Evolutionary conservation across 805 yeast genomes (phyloP), one percentile per base, ranked within the genome.

Genomic region (Saccharomyces kudriavzevii): DNA sequence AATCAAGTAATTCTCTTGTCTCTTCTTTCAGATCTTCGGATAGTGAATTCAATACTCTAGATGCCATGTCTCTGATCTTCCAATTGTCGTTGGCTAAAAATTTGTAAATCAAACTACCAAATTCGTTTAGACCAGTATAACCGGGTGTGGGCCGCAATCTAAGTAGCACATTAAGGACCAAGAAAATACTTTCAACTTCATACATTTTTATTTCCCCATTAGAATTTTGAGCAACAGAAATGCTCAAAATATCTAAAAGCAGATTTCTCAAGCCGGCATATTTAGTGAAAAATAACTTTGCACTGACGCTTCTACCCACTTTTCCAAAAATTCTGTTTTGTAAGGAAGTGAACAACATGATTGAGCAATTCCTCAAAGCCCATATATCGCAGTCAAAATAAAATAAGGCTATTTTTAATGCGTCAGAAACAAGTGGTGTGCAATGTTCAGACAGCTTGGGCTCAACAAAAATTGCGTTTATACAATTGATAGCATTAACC

Each of bases 301-400:
- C 85, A 26, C 84, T 76, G 55, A 74, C 56, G 52, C 65, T 67
- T 55, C 75, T 74, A 14, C 71, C 70, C 40, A 59, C 52, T 66
- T 77, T 79, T 1, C 95, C 95, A 69, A 92, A 91, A 4, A 94
- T 64, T 55, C 92, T 77, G 55, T 84, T 85, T 62, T 89, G 94
- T 45, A 92, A 69, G 0, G 96, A 83, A 0, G 96, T 84, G 66
- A 90, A 92, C 45, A 92, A 74, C 98, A 92, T 94, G 20, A 91
- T 86, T 0, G 96, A 89, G 68, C 97, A 89, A 66, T 92, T 92
- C 64, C 96, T 77, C 27, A 92, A 78, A 0, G 96, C 83, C 98
- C 98, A 92, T 25, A 82, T 74, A 1, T 77, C 72, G 1, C 87
- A 81, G 1, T 80, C 75, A 68, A 92, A 89, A 35, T 83, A 77